Evolutionary conservation across 371 early-diverging fungal genomes (phyloP).

Genomic region (Thermomucor indicae-seudaticae): DNA sequence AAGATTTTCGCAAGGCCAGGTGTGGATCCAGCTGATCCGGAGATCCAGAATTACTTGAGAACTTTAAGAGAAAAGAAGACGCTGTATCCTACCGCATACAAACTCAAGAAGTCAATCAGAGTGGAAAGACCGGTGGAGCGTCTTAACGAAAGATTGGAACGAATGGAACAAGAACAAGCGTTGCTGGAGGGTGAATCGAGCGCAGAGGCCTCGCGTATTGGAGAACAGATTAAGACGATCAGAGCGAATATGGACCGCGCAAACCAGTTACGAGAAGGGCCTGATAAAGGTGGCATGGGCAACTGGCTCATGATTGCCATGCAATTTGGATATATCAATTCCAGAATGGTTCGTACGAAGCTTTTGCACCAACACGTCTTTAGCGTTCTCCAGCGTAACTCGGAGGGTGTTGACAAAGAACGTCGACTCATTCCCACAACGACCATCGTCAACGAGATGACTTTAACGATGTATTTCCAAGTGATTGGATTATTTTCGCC

Average conservation of each 20-base stretch:
- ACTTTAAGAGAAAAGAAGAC: no score
- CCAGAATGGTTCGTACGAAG: conserved; percentile 37
- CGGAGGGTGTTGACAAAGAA: conserved; percentile 13
- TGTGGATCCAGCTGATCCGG: no score
- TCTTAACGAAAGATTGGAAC: conserved; percentile 18
- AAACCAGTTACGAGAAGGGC: background rate
- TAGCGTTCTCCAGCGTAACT: conserved; percentile 6
- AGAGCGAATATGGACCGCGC: conserved; percentile 5
- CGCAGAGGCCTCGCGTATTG: conserved; percentile 3
- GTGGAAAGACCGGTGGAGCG: no score
- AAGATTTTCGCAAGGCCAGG: no score
- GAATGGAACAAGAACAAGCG: conserved; percentile 15
- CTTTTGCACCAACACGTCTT: conserved; percentile 38
- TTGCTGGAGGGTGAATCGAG: background rate
- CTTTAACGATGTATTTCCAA: conserved; percentile 14
- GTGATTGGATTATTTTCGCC: conserved; percentile 15
- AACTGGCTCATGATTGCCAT: conserved; percentile 30
- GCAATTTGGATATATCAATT: conserved; percentile 41
- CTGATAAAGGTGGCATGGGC: background rate
- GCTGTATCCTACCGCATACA: no score
- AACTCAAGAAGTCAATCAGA: no score
- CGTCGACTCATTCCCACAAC: conserved; percentile 2
- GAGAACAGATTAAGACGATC: conserved; percentile 3
- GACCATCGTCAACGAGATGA: conserved; percentile 12
- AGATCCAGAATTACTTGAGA: no score